A percentile compares a stretch with the other conserved stretches of the same genome.
phyloP scores from a whole-genome alignment of 176 grass and related monocot species.

The Chloris gayana region DNA sequence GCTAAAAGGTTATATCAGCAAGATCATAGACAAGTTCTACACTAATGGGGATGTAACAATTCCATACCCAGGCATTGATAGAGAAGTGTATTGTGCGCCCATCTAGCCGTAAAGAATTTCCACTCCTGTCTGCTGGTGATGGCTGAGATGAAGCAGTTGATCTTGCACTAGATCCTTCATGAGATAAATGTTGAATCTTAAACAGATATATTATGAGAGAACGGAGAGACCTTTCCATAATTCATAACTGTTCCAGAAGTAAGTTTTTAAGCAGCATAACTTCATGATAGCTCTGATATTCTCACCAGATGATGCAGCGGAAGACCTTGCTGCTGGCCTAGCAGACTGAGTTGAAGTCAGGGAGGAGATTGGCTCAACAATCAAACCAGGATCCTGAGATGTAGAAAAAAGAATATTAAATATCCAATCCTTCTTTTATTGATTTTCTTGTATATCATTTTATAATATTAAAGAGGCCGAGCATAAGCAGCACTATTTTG shows the following conservation, averaged over 20 bases:
- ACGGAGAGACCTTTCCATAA: not conserved
- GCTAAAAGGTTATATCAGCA: not conserved
- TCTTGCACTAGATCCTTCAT: constrained; percentile 62
- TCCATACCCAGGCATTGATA: constrained; percentile 91
- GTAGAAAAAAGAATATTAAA: constrained; percentile 10
- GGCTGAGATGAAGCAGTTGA: constrained; percentile 39
- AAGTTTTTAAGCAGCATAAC: constrained; percentile 6
- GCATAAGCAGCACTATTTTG: constrained; percentile 1
- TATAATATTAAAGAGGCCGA: constrained; percentile 10
- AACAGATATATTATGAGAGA: not conserved
- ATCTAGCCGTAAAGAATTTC: constrained; percentile 65
- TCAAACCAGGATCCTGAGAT: constrained; percentile 78
- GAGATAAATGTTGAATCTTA: constrained; percentile 39
- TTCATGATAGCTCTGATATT: constrained; percentile 54
- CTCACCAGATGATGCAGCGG: constrained; percentile 53
- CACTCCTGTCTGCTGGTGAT: constrained; percentile 48
- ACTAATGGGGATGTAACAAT: constrained; percentile 17
- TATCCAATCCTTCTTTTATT: not conserved
- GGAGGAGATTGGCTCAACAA: constrained; percentile 75
- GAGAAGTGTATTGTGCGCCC: constrained; percentile 73
- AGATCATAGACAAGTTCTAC: constrained; percentile 11
- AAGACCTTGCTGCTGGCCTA: constrained; percentile 56
- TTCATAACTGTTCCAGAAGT: constrained; percentile 20
- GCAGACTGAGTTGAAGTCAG: constrained; percentile 56
- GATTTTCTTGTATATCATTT: constrained; percentile 19